phyloP scores from a whole-genome alignment of 805 yeast genomes.

The Candida fluviatilis region DNA sequence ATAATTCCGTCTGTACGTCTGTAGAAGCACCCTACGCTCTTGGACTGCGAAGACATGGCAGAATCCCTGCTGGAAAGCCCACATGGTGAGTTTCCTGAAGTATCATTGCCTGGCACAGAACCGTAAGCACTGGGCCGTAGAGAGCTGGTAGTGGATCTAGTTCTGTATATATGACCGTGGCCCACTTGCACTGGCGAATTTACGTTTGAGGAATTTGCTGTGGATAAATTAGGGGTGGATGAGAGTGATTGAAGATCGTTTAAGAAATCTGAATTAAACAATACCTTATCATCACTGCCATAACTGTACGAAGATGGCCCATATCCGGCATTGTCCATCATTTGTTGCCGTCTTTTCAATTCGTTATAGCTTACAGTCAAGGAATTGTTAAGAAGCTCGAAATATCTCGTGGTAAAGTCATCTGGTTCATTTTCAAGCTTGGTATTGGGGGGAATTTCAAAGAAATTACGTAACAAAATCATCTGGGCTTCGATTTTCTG shows the following conservation, averaged over 20 bases:
- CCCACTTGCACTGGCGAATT: background rate
- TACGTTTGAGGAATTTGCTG: background rate
- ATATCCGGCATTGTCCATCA: slow-evolving; percentile 1
- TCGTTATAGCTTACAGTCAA: slow-evolving; percentile 26
- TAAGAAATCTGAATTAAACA: background rate
- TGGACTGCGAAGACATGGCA: slow-evolving; percentile 1
- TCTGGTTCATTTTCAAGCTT: slow-evolving; percentile 41
- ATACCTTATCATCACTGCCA: background rate
- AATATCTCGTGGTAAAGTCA: slow-evolving; percentile 42
- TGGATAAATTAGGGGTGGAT: background rate
- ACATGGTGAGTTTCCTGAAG: background rate
- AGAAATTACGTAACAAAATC: slow-evolving; percentile 45
- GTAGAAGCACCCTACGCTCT: slow-evolving; percentile 48
- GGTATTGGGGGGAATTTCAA: slow-evolving; percentile 36
- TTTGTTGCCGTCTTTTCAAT: slow-evolving; percentile 2
- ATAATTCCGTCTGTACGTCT: slow-evolving; percentile 67
- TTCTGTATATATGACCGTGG: slow-evolving; percentile 34
- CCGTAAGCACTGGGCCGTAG: slow-evolving; percentile 44
- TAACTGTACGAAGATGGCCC: background rate
- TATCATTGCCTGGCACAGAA: slow-evolving; percentile 3
- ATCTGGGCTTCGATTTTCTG: slow-evolving; percentile 57
- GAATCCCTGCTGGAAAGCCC: background rate
- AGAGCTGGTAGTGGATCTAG: slow-evolving; percentile 49
- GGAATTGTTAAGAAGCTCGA: slow-evolving; percentile 30
- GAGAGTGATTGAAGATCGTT: background rate